Evolutionary conservation across 129 eudicot genomes (phyloP).

Genomic region (Flaveria linearis): DNA sequence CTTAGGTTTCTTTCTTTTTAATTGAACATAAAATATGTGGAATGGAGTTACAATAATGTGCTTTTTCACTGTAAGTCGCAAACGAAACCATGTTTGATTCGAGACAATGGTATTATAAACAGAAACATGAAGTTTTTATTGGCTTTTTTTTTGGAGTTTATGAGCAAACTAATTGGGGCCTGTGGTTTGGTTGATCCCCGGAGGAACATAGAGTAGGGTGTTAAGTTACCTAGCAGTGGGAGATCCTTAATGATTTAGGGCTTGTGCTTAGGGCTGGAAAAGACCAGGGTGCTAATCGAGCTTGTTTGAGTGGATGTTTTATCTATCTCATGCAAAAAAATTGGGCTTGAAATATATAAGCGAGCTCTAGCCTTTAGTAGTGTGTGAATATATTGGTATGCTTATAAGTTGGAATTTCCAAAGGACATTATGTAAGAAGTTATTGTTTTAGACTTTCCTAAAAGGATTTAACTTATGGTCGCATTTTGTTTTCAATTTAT

Average conservation of each 20-base stretch:
- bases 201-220: background rate
- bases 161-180: background rate
- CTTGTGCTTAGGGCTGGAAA: conserved; percentile 1
- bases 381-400: background rate
- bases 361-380: background rate
- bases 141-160: background rate
- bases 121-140: background rate
- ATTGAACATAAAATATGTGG: background rate
- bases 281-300: too few relatives aligned
- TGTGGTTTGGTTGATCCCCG: background rate
- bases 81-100: background rate
- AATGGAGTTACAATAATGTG: background rate
- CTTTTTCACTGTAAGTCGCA: conserved; percentile 13
- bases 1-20: background rate
- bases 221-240: background rate
- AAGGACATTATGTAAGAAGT: background rate
- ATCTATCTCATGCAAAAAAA: background rate
- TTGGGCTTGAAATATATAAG: background rate
- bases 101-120: background rate
- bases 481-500: background rate
- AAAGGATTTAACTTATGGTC: background rate
- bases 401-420: background rate
- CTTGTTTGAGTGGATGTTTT: background rate
- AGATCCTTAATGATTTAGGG: background rate
- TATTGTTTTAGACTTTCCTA: background rate